Evolutionary conservation across 345 rosid species (phyloP).

Genomic region (Eucalyptus lansdowneana): DNA sequence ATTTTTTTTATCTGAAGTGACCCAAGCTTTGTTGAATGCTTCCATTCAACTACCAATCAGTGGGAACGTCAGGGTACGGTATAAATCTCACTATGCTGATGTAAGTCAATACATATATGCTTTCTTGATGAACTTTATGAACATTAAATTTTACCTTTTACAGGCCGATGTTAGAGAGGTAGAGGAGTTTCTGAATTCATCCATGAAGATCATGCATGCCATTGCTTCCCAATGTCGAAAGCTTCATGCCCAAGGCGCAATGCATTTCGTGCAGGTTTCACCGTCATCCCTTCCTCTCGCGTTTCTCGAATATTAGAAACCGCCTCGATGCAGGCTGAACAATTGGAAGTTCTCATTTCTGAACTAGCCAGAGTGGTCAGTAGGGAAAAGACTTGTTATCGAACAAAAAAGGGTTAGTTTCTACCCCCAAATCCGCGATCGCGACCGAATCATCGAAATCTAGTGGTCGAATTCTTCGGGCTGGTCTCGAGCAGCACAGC

Average conservation of each 20-base stretch:
- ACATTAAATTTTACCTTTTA: not conserved
- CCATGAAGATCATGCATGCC: constrained; percentile 46
- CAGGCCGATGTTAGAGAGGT: constrained; percentile 57
- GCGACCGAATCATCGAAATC: not conserved
- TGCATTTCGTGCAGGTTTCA: not conserved
- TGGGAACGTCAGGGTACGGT: too few species aligned
- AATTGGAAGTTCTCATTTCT: constrained; percentile 44
- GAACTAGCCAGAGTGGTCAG: constrained; percentile 58
- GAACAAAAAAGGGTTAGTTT: constrained; percentile 17
- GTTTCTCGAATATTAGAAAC: not conserved
- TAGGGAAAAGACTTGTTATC: constrained; percentile 34
- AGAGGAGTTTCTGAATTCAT: constrained; percentile 39
- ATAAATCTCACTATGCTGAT: too few species aligned
- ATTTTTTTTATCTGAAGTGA: too few species aligned
- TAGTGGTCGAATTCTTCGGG: not conserved
- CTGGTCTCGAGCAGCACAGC: not conserved
- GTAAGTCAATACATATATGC: too few species aligned
- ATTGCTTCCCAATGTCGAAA: constrained; percentile 23
- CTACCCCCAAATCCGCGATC: not conserved
- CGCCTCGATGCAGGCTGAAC: constrained; percentile 41
- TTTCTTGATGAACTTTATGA: too few species aligned
- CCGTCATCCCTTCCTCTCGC: not conserved
- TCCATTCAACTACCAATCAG: too few species aligned
- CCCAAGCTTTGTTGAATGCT: too few species aligned
- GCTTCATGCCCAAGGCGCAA: constrained; percentile 46